phyloP scores from a whole-genome alignment of 2,329 filamentous ascomycete species.

The Aspergillus tanneri region DNA sequence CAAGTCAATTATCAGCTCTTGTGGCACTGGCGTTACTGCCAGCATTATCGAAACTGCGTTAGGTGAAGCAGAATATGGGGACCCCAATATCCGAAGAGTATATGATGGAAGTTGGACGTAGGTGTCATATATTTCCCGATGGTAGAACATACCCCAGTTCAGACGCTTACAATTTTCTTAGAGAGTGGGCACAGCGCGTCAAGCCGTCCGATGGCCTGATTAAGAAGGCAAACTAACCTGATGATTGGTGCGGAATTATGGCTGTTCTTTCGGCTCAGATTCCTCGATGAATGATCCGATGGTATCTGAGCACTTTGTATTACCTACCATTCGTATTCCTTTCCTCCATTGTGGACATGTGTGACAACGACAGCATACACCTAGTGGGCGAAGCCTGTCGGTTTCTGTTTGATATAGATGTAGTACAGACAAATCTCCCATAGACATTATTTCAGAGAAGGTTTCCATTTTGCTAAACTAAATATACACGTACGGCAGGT shows the following conservation, averaged over 20 bases:
- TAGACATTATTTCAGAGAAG: background rate
- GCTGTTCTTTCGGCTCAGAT: too few species aligned
- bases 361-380: constrained; percentile 7
- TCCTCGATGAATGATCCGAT: background rate
- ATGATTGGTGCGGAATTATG: background rate
- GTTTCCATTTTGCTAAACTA: background rate
- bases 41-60: constrained; percentile 86
- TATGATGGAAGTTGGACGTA: constrained; percentile 99
- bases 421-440: constrained; percentile 5
- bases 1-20: constrained; percentile 81
- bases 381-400: background rate
- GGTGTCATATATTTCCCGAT: constrained; percentile 45
- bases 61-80: constrained; percentile 71
- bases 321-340: constrained; percentile 11
- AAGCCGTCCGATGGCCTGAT: constrained; percentile 48
- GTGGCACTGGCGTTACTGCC: constrained; percentile 92
- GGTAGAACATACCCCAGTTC: constrained; percentile 1
- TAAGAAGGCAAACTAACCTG: constrained; percentile 31
- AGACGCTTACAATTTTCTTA: constrained; percentile 20
- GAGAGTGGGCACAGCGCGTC: constrained; percentile 54
- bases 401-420: constrained; percentile 4
- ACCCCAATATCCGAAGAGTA: constrained; percentile 65
- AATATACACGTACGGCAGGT: background rate
- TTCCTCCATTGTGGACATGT: constrained; percentile 4
- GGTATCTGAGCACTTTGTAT: constrained; percentile 5